Conservation (phyloP, 1,139 yeast genomes). For the Hansenula sp. region DNA sequence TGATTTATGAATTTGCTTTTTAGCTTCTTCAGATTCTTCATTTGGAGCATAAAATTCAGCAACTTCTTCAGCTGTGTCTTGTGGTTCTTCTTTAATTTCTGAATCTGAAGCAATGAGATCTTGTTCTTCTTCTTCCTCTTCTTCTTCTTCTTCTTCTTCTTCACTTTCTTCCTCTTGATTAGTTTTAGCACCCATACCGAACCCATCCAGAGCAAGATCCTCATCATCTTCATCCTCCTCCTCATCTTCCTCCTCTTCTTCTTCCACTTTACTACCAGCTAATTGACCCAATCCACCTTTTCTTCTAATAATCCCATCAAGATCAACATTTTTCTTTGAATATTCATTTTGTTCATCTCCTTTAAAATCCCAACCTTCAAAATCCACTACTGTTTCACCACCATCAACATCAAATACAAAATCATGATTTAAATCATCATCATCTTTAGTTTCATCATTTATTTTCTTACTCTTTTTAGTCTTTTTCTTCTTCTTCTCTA, state of each 20-base stretch:
- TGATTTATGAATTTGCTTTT: constrained; percentile 46
- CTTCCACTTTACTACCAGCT: constrained; percentile 40
- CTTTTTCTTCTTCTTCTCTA: constrained; percentile 21
- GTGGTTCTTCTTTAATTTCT: constrained; percentile 36
- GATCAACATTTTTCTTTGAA: constrained; percentile 63
- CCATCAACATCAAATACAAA: constrained; percentile 66
- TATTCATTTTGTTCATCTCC: constrained; percentile 37
- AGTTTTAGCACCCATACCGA: no score
- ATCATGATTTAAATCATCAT: constrained; percentile 62
- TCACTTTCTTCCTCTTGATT: constrained; percentile 30
- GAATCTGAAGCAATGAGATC: constrained; percentile 11
- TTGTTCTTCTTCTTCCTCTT: constrained; percentile 20
- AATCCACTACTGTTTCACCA: constrained; percentile 41
- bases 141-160: constrained; percentile 25
- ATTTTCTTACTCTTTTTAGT: constrained; percentile 26
- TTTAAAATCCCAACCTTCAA: constrained; percentile 83
- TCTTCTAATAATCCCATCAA: constrained; percentile 79
- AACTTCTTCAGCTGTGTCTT: constrained; percentile 69
- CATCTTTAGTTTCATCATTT: constrained; percentile 25
- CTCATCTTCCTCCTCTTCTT: constrained; percentile 29
- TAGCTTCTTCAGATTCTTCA: constrained; percentile 42
- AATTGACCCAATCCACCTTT: constrained; percentile 68
- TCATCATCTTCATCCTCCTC: constrained; percentile 33
- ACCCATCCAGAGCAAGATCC: no score
- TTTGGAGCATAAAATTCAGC: constrained; percentile 62